Evolutionary conservation across 805 yeast species (phyloP).

Genomic region (Nakazawaea holstii): DNA sequence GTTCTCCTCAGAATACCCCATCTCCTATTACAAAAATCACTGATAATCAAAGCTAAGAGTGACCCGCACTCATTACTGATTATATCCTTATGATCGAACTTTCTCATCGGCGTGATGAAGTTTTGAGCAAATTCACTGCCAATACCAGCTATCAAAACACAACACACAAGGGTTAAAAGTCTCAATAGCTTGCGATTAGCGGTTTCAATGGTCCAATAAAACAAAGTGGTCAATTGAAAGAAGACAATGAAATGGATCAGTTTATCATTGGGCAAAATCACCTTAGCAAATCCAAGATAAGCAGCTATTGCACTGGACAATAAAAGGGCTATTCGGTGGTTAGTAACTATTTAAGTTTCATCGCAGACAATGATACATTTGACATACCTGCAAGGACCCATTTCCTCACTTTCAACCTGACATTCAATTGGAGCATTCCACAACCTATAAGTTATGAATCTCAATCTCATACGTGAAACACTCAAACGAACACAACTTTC

Average conservation of each 20-base stretch:
- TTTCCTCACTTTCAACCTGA: conserved; percentile 1
- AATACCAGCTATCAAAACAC: conserved; percentile 39
- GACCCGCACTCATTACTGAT: conserved; percentile 9
- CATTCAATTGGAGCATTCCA: neutral
- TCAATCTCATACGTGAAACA: neutral
- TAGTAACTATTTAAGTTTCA: neutral
- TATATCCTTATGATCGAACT: conserved; percentile 39
- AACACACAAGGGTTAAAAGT: conserved; percentile 28
- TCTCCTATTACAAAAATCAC: conserved; percentile 2
- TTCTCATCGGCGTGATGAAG: conserved; percentile 35
- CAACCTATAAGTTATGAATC: neutral
- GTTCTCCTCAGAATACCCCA: conserved; percentile 26
- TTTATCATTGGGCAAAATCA: conserved; percentile 43
- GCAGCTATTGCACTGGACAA: conserved; percentile 15
- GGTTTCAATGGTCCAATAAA: conserved; percentile 40
- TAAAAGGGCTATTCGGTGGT: neutral
- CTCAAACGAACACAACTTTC: no score
- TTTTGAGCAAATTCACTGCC: conserved; percentile 45
- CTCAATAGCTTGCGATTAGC: conserved; percentile 26
- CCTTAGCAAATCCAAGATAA: conserved; percentile 47
- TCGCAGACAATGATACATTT: neutral
- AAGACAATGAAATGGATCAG: conserved; percentile 40
- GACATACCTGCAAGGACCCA: neutral
- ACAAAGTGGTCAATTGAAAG: conserved; percentile 37
- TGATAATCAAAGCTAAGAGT: neutral